Evolutionary conservation across 768 basidiomycete species (phyloP).

Genomic region (Boletus edulis): DNA sequence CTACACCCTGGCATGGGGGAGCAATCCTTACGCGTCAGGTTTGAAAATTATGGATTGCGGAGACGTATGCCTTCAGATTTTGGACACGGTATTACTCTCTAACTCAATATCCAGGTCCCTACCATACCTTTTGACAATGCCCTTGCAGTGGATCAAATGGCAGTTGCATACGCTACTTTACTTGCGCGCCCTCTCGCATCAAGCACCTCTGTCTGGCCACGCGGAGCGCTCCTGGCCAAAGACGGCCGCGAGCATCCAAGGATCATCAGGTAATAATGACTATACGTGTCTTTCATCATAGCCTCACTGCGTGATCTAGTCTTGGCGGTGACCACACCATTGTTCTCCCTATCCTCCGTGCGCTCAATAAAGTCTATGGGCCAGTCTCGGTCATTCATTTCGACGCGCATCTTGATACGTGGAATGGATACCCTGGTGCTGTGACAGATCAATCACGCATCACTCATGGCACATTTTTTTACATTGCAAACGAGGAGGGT

Average conservation of each 20-base stretch:
- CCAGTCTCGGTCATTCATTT: slow-evolving; percentile 84
- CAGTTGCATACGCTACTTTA: slow-evolving; percentile 79
- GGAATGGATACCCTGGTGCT: slow-evolving; percentile 38
- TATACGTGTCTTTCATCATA: background rate
- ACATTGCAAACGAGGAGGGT: slow-evolving; percentile 73
- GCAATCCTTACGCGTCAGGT: slow-evolving; percentile 59
- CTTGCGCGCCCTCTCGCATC: slow-evolving; percentile 52
- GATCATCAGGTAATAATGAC: slow-evolving; percentile 53
- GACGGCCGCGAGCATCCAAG: slow-evolving; percentile 70
- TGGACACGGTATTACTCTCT: background rate
- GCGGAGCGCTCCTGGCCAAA: slow-evolving; percentile 39
- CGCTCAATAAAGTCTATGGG: slow-evolving; percentile 76
- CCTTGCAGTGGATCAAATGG: slow-evolving; percentile 82
- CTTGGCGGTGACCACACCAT: slow-evolving; percentile 90
- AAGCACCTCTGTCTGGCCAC: slow-evolving; percentile 17
- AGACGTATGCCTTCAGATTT: slow-evolving; percentile 47
- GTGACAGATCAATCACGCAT: slow-evolving; percentile 59
- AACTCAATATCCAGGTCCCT: slow-evolving; percentile 52
- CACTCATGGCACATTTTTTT: slow-evolving; percentile 88
- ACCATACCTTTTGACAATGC: slow-evolving; percentile 79
- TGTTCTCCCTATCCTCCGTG: slow-evolving; percentile 80
- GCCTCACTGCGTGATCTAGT: slow-evolving; percentile 10
- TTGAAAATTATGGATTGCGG: slow-evolving; percentile 77
- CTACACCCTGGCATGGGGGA: slow-evolving; percentile 72
- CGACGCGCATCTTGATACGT: slow-evolving; percentile 74